These are phyloP conservation scores for Arthrobotrys iridis DNA, from an alignment of 2,329 filamentous ascomycete genomes.

Conservation along the genomic window DNA sequence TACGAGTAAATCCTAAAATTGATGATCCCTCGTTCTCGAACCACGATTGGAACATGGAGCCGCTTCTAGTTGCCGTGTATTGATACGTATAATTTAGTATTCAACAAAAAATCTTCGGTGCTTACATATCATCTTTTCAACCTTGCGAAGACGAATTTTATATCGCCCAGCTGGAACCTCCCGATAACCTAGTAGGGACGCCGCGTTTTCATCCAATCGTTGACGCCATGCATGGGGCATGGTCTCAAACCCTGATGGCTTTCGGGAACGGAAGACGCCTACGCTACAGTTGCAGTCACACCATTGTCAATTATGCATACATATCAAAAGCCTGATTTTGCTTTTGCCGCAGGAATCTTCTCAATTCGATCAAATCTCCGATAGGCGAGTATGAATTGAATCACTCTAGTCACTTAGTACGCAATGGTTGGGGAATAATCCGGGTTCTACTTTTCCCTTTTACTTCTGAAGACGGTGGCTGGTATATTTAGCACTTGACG, in stretches of 20 bases:
- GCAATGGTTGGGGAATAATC: background rate
- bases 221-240: conserved; percentile 8
- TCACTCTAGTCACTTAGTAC: conserved; percentile 8
- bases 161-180: conserved; percentile 12
- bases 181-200: background rate
- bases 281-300: conserved; percentile 31
- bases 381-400: conserved; percentile 38
- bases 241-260: background rate
- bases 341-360: conserved; percentile 13
- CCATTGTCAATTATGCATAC: conserved; percentile 26
- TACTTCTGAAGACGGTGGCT: background rate
- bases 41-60: background rate
- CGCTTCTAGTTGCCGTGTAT: background rate
- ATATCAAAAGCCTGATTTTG: conserved; percentile 22
- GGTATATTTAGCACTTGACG: conserved; percentile 32
- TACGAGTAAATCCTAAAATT: conserved; percentile 11
- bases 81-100: too few relatives aligned
- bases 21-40: conserved; percentile 13
- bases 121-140: background rate
- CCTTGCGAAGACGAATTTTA: conserved; percentile 4
- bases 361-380: conserved; percentile 41
- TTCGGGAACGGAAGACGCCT: conserved; percentile 30
- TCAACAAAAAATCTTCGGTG: too few relatives aligned
- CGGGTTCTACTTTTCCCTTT: background rate
- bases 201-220: conserved; percentile 40